Evolutionary conservation across 345 rosid genomes (phyloP).

Genomic region (Tarenaya hassleriana): DNA sequence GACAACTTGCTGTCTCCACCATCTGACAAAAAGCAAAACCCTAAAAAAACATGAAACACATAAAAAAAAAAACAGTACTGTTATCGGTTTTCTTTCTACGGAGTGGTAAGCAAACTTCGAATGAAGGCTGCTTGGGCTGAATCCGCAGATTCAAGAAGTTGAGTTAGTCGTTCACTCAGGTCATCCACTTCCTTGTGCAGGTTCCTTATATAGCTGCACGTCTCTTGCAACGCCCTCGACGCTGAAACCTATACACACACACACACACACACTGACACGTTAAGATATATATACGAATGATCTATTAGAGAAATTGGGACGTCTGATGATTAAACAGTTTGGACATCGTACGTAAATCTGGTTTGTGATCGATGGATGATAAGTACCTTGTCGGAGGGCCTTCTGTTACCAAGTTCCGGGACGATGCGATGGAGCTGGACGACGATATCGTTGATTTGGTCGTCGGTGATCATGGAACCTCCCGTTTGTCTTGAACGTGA

Average conservation of each 20-base stretch:
- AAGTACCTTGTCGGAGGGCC: conserved; percentile 62
- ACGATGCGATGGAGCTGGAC: conserved; percentile 78
- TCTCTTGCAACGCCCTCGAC: conserved; percentile 39
- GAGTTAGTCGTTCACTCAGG: conserved; percentile 47
- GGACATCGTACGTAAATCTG: too few species aligned
- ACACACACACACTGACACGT: too few species aligned
- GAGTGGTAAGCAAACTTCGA: conserved; percentile 66
- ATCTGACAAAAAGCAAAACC: conserved; percentile 23
- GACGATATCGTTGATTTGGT: conserved; percentile 89
- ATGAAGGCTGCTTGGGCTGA: conserved; percentile 69
- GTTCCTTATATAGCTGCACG: conserved; percentile 44
- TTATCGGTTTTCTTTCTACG: conserved; percentile 11
- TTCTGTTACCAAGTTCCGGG: conserved; percentile 58
- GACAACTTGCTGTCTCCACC: conserved; percentile 14
- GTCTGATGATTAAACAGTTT: too few species aligned
- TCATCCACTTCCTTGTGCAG: conserved; percentile 47
- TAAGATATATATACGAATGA: neutral
- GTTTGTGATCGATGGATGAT: too few species aligned
- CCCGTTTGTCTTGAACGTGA: conserved; percentile 68
- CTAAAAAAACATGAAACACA: neutral
- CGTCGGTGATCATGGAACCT: conserved; percentile 69
- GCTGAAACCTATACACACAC: conserved; percentile 41
- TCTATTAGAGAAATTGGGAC: too few species aligned
- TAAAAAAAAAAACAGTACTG: neutral
- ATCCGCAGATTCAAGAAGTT: conserved; percentile 39